These are phyloP conservation scores for Chionographis japonica DNA, from an alignment of 106 monocot species.

Conservation along the genomic window DNA sequence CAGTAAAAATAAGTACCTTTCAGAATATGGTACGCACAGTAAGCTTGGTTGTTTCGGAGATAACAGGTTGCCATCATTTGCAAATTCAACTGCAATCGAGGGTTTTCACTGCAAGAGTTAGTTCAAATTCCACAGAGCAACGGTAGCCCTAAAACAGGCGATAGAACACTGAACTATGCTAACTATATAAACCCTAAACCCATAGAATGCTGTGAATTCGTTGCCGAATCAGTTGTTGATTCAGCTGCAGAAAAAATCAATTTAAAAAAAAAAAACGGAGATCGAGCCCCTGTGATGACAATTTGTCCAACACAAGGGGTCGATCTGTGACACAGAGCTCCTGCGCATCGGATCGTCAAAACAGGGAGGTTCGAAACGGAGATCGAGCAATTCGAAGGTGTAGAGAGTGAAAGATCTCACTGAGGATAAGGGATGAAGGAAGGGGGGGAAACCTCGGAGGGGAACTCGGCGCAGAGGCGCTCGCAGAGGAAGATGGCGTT, in stretches of 20 bases:
- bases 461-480: slow-evolving; percentile 95
- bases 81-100: slow-evolving; percentile 65
- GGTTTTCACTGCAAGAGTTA: slow-evolving; percentile 2
- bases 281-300: too few species aligned
- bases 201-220: too few species aligned
- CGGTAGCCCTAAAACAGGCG: background rate
- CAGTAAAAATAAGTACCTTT: slow-evolving; percentile 46
- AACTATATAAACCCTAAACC: too few species aligned
- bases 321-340: too few species aligned
- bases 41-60: slow-evolving; percentile 78
- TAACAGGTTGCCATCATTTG: slow-evolving; percentile 93
- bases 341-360: too few species aligned
- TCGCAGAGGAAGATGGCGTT: slow-evolving; percentile 99
- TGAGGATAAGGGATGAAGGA: too few species aligned
- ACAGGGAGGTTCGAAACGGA: background rate
- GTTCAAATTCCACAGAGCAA: background rate
- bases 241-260: too few species aligned
- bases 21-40: slow-evolving; percentile 81
- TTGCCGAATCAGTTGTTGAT: too few species aligned
- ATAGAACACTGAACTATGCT: too few species aligned
- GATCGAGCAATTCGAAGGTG: background rate
- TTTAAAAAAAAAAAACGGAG: too few species aligned
- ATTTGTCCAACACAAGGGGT: too few species aligned
- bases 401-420: background rate
- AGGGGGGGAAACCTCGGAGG: slow-evolving; percentile 53